Evolutionary conservation across 2,329 filamentous ascomycete species (phyloP), one percentile per base, ranked within the genome.

Genomic region (Colletotrichum sp.): DNA sequence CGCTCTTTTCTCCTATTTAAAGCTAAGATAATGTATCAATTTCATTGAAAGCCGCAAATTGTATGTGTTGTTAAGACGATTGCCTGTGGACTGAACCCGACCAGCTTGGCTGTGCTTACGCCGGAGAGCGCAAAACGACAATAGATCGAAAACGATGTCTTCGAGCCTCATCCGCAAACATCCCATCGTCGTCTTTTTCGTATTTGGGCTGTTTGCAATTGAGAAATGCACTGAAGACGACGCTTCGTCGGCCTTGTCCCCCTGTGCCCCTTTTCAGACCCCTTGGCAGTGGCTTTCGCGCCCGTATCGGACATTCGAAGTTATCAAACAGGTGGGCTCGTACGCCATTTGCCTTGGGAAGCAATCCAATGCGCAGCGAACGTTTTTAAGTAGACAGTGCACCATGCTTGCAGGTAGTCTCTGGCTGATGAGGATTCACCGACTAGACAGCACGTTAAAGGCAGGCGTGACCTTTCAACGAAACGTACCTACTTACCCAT

Each of bases 241-340:
- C 0, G 39, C 18, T 1, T 44, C 3, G 0, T n/a, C 8, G 39
- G 9, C 1, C 18, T 10, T 10, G 5, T 6, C 2, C 5, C 2
- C 18, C 18, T 44, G 18, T n/a, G 18, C 39, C 9, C 39, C 8
- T 44, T 44, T 44, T 12, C 39, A 18, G 39, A 6, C 5, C 39
- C 16, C 39, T n/a, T 7, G 44, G 16, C 16, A 10, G 16, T 4
- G 2, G 44, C 44, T 49, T 12, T 21, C 44, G 3, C 10, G 2
- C 8, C 10, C 4, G 44, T 21, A 21, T 49, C 10, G 44, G 44
- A 4, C 10, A 21, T 49, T 49, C 5, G n/a, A 13, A 21, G 7
- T 0, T 4, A 21, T 49, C 3, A 13, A 21, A 7, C 10, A 49
- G 2, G 6, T n/a, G 0, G 8, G 9, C 5, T 0, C n/a, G 0